Base-by-base conservation (phyloP, 495 filamentous ascomycete species). In the Daldinia vernicosa region DNA sequence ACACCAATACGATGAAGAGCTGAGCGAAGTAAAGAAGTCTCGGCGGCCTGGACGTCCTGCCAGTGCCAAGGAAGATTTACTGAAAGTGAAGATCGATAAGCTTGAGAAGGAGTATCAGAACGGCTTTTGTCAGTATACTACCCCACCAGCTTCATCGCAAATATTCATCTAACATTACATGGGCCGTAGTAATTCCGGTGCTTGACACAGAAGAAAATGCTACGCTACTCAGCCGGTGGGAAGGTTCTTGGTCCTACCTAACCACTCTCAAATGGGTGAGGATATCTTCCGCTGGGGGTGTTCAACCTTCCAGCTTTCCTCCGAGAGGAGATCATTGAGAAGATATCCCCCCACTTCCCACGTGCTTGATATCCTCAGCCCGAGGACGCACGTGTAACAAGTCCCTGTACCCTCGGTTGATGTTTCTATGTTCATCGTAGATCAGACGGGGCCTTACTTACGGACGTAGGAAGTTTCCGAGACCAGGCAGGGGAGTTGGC, bases 21-120 rank as follows among this genome's bases (percentile, higher is more conserved):
- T 95, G 37, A 84, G 87, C 45, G 82, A 87, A 60, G 77, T 95
- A 60, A 90, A 94, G 77, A 89, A 88, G 69, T 86, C 91, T 52
- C 89, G 94, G 12, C 87, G 96, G 24, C 86, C 92, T 40, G 95
- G 96, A 15, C 88, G 95, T 30, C 93, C 96, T 24, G 82, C 94
- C 4, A 92, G 87, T 72, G 86, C 89, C 30, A 87, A 88, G 59
- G 93, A 97, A 74, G 92, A 94, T 76, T 79, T 91, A 4, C 80
- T 98, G 26, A 87, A 85, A 68, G 89, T 94, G 73, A 87, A 88
- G 52, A 89, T 91, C 52, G 83, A 84, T 19, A 80, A 80, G 19
- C 92, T 98, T 70, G 82, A 90, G 71, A 91, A 90, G 75, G 95
- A 99, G 81, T 91, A 92, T 69, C 84, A 88, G 52, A 91, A 89